Percentiles rank a stretch among this genome's conserved stretches.
Evolutionary conservation across 2,329 filamentous ascomycete genomes (phyloP).

Genomic region (Fusarium bulbicola): DNA sequence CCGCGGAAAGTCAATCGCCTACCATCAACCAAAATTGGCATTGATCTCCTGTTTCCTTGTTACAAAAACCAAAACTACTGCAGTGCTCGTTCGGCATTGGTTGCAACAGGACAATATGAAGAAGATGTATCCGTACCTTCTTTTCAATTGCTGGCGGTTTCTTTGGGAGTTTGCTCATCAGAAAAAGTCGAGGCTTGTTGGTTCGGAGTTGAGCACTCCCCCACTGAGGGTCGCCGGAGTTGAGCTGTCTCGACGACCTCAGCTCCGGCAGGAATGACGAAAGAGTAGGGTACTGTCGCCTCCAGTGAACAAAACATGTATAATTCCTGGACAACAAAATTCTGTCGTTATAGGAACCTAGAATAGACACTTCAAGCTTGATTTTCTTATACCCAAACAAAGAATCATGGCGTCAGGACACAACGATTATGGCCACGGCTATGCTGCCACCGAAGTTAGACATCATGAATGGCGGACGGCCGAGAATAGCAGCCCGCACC

Average conservation of each 20-base stretch:
- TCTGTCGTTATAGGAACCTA: not conserved
- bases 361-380: not conserved
- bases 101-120: not conserved
- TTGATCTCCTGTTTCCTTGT: not conserved
- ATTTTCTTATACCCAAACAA: not conserved
- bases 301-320: not conserved
- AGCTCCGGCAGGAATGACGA: not conserved
- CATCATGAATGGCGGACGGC: slow-evolving; percentile 53
- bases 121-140: not conserved
- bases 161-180: not conserved
- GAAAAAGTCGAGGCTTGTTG: not conserved
- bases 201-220: not conserved
- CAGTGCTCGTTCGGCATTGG: not conserved
- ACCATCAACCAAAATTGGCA: not conserved
- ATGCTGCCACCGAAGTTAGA: slow-evolving; percentile 37
- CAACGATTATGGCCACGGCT: slow-evolving; percentile 43
- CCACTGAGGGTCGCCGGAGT: not conserved
- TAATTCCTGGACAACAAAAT: not conserved
- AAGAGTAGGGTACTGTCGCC: not conserved
- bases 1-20: not conserved
- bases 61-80: not conserved
- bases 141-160: not conserved
- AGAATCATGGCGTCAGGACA: slow-evolving; percentile 35
- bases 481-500: slow-evolving; percentile 54
- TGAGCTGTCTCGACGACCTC: slow-evolving; percentile 1